Evolutionary conservation across 805 yeast species (phyloP).

Genomic region (Ogataea kodamae): DNA sequence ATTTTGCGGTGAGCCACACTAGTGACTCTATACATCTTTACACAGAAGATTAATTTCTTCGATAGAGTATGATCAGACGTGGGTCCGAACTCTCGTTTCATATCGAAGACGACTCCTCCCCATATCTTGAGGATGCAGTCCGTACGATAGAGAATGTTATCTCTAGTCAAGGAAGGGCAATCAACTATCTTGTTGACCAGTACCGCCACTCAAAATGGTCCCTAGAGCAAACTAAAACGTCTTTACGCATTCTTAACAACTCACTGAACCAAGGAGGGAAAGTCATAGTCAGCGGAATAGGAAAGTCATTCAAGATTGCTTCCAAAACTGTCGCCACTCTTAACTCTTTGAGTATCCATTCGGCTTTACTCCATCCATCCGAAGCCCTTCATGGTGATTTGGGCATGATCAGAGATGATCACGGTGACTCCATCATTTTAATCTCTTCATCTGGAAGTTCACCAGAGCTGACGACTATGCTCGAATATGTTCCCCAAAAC

Average conservation of each 20-base stretch:
- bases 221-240: constrained; percentile 40
- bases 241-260: constrained; percentile 42
- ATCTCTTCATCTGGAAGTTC: constrained; percentile 82
- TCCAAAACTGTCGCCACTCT: constrained; percentile 76
- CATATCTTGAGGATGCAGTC: constrained; percentile 26
- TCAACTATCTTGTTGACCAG: constrained; percentile 42
- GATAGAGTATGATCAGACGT: constrained; percentile 20
- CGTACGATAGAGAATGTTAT: constrained; percentile 40
- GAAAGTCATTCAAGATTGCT: constrained; percentile 79
- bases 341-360: constrained; percentile 70
- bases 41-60: constrained; percentile 3
- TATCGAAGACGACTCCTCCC: constrained; percentile 23
- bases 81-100: constrained; percentile 29
- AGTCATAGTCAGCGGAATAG: constrained; percentile 76
- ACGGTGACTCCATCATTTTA: constrained; percentile 56
- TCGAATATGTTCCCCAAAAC: constrained; percentile 52
- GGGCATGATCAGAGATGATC: constrained; percentile 58
- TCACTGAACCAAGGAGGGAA: constrained; percentile 55
- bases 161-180: constrained; percentile 45
- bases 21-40: constrained; percentile 6
- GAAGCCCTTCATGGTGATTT: constrained; percentile 92
- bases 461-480: constrained; percentile 60
- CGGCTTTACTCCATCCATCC: constrained; percentile 70
- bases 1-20: too few relatives aligned
- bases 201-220: constrained; percentile 45